Conservation (phyloP, 176 grass and related monocot species). For the Cymbopogon citratus region DNA sequence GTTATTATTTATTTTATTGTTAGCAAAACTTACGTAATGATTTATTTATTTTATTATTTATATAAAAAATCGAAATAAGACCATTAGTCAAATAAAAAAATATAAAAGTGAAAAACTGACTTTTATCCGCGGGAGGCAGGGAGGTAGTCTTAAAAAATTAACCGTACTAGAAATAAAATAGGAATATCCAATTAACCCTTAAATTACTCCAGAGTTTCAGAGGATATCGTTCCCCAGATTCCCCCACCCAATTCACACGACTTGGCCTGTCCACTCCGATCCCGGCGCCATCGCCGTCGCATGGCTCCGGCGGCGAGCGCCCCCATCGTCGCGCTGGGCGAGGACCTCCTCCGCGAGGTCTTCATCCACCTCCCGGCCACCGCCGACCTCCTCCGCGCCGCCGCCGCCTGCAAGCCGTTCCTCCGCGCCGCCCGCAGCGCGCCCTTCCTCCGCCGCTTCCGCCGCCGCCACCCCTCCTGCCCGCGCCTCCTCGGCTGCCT, state of each 20-base stretch:
- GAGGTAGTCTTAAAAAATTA: no score
- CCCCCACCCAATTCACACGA: neutral
- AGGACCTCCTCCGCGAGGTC: constrained; percentile 41
- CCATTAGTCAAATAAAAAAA: no score
- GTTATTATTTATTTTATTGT: no score
- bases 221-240: no score
- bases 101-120: no score
- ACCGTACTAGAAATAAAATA: no score
- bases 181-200: no score
- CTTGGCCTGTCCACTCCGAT: neutral
- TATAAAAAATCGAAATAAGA: no score
- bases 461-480: constrained; percentile 41
- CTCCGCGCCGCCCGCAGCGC: constrained; percentile 29
- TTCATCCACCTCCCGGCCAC: constrained; percentile 23
- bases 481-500: constrained; percentile 33
- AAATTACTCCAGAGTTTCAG: no score
- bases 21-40: no score
- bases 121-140: no score
- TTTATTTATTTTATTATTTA: no score
- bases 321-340: constrained; percentile 15
- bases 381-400: constrained; percentile 24
- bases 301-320: constrained; percentile 33
- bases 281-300: neutral
- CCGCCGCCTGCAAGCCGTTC: constrained; percentile 37
- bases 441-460: constrained; percentile 41